Evolutionary conservation across 495 filamentous ascomycete species (phyloP).

Genomic region (Lentithecium fluviatile): DNA sequence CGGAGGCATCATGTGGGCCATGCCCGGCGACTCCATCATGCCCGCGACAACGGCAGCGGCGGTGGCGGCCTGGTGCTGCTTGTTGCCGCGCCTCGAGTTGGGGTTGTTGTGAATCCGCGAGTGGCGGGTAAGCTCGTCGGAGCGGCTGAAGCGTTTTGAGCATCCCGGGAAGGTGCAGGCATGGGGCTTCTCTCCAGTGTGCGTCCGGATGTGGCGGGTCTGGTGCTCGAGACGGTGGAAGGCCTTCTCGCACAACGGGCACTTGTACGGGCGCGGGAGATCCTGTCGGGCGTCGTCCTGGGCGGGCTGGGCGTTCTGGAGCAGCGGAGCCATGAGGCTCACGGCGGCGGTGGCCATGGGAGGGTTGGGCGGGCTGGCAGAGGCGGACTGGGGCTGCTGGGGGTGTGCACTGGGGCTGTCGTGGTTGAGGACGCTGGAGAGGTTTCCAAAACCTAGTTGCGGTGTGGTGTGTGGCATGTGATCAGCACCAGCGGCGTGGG

Average conservation of each 20-base stretch:
- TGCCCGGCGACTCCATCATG: conserved; percentile 46
- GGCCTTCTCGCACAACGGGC: conserved; percentile 95
- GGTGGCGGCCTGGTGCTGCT: conserved; percentile 54
- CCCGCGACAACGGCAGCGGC: conserved; percentile 54
- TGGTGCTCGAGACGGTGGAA: conserved; percentile 99
- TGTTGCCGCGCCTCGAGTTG: conserved; percentile 92
- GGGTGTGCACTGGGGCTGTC: conserved; percentile 6
- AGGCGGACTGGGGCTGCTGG: conserved; percentile 7
- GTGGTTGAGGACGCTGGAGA: conserved; percentile 38
- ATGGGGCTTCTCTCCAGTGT: conserved; percentile 98
- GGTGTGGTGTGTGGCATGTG: conserved; percentile 36
- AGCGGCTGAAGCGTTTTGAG: conserved; percentile 95
- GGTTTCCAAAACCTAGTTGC: conserved; percentile 35
- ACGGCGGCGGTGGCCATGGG: conserved; percentile 66
- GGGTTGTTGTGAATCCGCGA: conserved; percentile 99
- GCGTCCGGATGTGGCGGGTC: conserved; percentile 94
- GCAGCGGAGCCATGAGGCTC: conserved; percentile 62
- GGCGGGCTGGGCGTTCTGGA: conserved; percentile 60
- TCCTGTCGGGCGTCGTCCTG: conserved; percentile 59
- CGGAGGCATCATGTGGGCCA: conserved; percentile 73
- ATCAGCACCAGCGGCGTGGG: conserved; percentile 27
- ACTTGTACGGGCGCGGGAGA: conserved; percentile 95
- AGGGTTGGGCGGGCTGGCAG: conserved; percentile 22
- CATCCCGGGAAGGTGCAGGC: conserved; percentile 92
- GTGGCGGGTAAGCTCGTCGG: conserved; percentile 94